phyloP scores from a whole-genome alignment of 2,329 filamentous ascomycete species.

The Beauveria caledonica region DNA sequence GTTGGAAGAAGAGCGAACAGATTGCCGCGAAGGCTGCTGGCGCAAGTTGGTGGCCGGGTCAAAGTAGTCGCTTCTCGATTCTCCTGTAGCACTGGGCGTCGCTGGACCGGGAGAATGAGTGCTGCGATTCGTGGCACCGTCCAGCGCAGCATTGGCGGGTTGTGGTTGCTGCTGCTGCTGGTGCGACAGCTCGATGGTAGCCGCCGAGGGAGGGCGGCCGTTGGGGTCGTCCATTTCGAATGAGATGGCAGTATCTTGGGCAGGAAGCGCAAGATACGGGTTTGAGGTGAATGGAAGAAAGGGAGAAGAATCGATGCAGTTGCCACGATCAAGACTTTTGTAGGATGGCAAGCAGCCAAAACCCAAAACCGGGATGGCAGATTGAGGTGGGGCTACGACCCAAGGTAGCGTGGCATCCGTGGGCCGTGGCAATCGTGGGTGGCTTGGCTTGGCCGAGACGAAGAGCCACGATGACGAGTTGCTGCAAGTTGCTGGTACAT shows the following conservation, averaged over 20 bases:
- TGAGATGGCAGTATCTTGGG: not conserved
- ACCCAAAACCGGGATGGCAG: not conserved
- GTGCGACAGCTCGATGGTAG: conserved; percentile 1
- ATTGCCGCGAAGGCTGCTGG: conserved; percentile 2
- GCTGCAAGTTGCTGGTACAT: too few relatives aligned
- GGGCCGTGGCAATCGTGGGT: too few relatives aligned
- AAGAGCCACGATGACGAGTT: too few relatives aligned
- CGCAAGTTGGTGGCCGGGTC: not conserved
- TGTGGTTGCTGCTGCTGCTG: not conserved
- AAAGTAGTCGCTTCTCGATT: not conserved
- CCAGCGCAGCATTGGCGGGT: not conserved
- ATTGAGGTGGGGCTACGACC: conserved; percentile 1
- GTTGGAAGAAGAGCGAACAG: not conserved
- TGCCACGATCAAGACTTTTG: not conserved
- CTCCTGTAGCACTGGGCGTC: not conserved
- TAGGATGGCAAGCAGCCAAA: not conserved
- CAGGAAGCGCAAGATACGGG: not conserved
- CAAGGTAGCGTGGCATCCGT: not conserved
- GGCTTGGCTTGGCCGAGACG: too few relatives aligned
- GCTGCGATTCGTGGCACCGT: not conserved
- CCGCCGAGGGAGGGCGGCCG: not conserved
- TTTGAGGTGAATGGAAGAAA: not conserved
- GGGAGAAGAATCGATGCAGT: not conserved
- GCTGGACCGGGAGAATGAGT: not conserved
- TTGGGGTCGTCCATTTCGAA: conserved; percentile 4